Evolutionary conservation across 441 rosid genomes (phyloP), one percentile per base, ranked within the genome.

Genomic region (Euphorbia celastroides): DNA sequence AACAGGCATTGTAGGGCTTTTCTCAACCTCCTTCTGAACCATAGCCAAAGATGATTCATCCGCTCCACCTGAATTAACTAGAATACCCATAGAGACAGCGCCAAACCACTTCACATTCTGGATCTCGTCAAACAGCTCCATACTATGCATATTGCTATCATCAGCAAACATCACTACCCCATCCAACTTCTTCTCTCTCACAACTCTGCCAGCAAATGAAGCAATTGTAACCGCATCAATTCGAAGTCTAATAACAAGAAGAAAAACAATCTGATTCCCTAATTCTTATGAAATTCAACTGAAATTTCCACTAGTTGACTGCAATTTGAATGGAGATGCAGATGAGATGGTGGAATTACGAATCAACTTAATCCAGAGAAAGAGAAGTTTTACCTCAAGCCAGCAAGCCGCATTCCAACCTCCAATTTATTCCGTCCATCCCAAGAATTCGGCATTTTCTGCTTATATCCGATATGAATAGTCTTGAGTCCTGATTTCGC

Each of bases 141-240:
- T 88, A 65, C 93, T 85, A 70, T 94, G 98, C 96, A 94, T 88
- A 66, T 90, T 94, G 72, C 99, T 88, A 74, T 94, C 99, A 69
- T 94, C 99, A 2, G 85, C 92, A 83, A 94, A 95, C 86, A 88
- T 80, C 75, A 92, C 96, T 34, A 94, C 51, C 58, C 98, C 97
- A 72, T 92, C 97, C 85, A 90, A 81, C 83, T 81, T 90, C 89
- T 87, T 79, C 68, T 92, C 86, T 70, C 79, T 85, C 67, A 88
- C 85, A 59, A 83, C 78, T 77, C 99, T 94, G 87, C 60, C 59
- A 79, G 72, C 50, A 72, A 80, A 28, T 56, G 48, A 65, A 64
- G n/a, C 62, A 62, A 12, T 74, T 60, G 65, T 59, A 56, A 57
- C 52, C 58, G 38, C 61, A 64, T 60, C 38, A 71, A 32, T 52